Percentiles rank a stretch among this genome's conserved stretches.
Conservation (phyloP, 208 protist genomes). For the Crithidia acanthocephali region DNA sequence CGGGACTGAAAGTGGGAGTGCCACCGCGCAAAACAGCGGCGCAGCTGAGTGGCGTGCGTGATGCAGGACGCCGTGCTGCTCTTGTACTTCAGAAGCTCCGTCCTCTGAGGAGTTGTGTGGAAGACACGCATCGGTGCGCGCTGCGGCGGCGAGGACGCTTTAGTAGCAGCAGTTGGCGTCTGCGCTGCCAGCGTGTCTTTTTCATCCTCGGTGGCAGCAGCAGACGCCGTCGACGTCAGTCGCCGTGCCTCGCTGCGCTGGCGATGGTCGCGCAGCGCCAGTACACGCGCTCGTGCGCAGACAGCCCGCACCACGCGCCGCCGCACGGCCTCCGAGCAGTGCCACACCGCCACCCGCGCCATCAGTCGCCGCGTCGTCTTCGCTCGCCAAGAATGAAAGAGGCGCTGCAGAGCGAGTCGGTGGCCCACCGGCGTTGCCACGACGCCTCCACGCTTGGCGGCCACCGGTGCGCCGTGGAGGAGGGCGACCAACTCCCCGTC, state of each 20-base stretch:
- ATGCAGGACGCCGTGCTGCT: conserved; percentile 3
- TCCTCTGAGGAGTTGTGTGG: neutral
- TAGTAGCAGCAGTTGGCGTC: neutral
- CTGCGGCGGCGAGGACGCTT: neutral
- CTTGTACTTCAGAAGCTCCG: conserved; percentile 30
- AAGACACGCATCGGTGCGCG: conserved; percentile 19
- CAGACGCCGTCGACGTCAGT: neutral
- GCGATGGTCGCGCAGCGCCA: conserved; percentile 23
- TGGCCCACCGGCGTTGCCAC: conserved; percentile 28
- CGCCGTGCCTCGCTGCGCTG: conserved; percentile 2
- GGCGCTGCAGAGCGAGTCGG: conserved; percentile 23
- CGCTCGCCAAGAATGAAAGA: conserved; percentile 41
- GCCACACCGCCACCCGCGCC: conserved; percentile 40
- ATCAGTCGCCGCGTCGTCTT: conserved; percentile 48
- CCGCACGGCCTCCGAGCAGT: conserved; percentile 23
- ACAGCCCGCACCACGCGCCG: conserved; percentile 13
- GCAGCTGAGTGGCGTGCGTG: conserved; percentile 8
- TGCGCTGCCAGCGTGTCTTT: no score
- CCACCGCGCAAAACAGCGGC: conserved; percentile 21
- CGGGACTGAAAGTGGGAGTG: conserved; percentile 5
- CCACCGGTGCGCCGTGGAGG: conserved; percentile 17
- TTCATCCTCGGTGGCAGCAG: neutral
- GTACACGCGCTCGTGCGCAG: conserved; percentile 11
- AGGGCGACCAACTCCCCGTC: conserved; percentile 13
- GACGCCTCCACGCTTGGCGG: neutral